Evolutionary conservation across 169 alveolate species (phyloP).

Genomic region (Plasmodium cynomolgi): DNA sequence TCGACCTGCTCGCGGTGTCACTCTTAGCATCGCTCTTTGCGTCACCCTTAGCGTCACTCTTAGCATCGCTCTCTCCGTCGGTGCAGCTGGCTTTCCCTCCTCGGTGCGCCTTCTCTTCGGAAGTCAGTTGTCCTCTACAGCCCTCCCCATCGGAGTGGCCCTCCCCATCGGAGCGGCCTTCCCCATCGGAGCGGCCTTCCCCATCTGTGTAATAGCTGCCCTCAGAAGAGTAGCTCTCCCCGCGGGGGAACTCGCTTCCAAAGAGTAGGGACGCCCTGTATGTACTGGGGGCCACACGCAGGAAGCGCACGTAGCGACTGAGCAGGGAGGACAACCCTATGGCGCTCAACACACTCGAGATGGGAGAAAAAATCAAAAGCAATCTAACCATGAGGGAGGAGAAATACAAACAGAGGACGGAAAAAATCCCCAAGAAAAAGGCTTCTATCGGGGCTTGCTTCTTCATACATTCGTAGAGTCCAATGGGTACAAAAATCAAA

Average conservation of each 20-base stretch:
- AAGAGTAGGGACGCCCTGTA: slow-evolving; percentile 2
- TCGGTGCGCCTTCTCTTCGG: neutral
- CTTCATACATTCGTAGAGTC: slow-evolving; percentile 75
- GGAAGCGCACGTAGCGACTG: slow-evolving; percentile 71
- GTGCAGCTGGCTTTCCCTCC: neutral
- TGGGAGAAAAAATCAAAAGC: slow-evolving; percentile 92
- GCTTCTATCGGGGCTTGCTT: slow-evolving; percentile 27
- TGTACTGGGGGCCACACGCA: neutral
- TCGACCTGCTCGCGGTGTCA: neutral
- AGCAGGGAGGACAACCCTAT: slow-evolving; percentile 92
- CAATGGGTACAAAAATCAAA: slow-evolving; percentile 76
- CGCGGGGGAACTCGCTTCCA: neutral
- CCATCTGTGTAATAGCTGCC: neutral
- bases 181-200: neutral
- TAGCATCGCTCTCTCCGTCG: neutral
- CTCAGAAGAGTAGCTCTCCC: neutral
- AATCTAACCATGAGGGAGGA: slow-evolving; percentile 97
- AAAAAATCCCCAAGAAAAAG: slow-evolving; percentile 67
- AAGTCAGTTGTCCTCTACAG: neutral
- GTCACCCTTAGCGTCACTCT: neutral
- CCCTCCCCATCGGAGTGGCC: neutral
- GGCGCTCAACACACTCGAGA: slow-evolving; percentile 93
- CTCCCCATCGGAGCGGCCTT: neutral
- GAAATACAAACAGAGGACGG: slow-evolving; percentile 69
- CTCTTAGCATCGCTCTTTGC: neutral